phyloP scores from a whole-genome alignment of 352 stramenopile species.

The Albugo laibachii region DNA sequence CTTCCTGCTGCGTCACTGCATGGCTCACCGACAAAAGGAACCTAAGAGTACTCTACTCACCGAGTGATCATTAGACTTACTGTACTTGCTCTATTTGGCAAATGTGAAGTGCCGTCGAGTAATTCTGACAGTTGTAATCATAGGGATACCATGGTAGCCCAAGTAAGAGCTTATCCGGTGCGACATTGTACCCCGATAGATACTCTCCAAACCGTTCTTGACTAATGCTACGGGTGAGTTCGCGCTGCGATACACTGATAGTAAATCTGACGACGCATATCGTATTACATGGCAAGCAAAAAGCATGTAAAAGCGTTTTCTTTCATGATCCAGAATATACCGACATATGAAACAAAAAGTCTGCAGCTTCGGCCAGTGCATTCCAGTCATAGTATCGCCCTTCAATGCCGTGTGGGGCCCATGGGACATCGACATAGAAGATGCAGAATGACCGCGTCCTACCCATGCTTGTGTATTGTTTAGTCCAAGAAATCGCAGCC shows the following conservation, averaged over 20 bases:
- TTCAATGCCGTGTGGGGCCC: constrained; percentile 56
- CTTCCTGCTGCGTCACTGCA: constrained; percentile 52
- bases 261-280: constrained; percentile 84
- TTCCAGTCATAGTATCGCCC: constrained; percentile 69
- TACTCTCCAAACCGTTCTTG: constrained; percentile 58
- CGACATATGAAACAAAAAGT: constrained; percentile 86
- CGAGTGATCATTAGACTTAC: constrained; percentile 3
- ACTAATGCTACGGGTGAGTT: constrained; percentile 68
- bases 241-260: constrained; percentile 69
- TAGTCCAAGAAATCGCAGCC: no score
- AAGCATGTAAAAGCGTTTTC: background rate
- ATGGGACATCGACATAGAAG: constrained; percentile 73
- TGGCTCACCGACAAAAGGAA: constrained; percentile 46
- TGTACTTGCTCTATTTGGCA: constrained; percentile 14
- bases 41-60: background rate
- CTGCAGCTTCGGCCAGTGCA: constrained; percentile 29
- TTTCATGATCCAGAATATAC: constrained; percentile 7
- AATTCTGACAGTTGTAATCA: constrained; percentile 38
- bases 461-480: no score
- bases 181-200: constrained; percentile 29
- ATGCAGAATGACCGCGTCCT: no score
- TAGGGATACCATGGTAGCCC: constrained; percentile 86
- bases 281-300: constrained; percentile 28
- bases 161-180: constrained; percentile 63
- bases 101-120: constrained; percentile 2